These are phyloP conservation scores for Styphnolobium japonicum DNA, from an alignment of 306 rosid genomes.

Conservation along the genomic window DNA sequence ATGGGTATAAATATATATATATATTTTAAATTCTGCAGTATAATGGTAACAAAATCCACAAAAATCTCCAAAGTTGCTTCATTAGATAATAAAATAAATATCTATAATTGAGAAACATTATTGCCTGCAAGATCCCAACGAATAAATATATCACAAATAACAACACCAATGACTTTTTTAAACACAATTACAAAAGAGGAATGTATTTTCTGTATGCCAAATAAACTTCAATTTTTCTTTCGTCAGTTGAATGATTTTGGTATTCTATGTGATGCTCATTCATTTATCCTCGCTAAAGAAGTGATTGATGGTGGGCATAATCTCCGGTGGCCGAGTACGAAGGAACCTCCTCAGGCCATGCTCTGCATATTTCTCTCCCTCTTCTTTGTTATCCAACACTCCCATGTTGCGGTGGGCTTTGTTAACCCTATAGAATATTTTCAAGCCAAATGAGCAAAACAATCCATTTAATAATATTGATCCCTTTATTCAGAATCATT, in stretches of 20 bases:
- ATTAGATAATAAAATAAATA: too few relatives aligned
- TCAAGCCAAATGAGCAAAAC: neutral
- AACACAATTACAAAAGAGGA: too few relatives aligned
- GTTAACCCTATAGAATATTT: slow-evolving; percentile 45
- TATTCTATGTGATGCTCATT: neutral
- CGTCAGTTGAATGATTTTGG: neutral
- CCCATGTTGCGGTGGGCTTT: slow-evolving; percentile 56
- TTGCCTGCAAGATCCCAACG: too few relatives aligned
- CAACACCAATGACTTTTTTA: too few relatives aligned
- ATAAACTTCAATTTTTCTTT: neutral
- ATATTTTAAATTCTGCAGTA: too few relatives aligned
- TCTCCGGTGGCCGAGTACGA: slow-evolving; percentile 72
- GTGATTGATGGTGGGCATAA: slow-evolving; percentile 78
- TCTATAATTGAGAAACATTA: too few relatives aligned
- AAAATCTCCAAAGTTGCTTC: too few relatives aligned
- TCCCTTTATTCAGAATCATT: neutral
- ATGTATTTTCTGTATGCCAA: neutral
- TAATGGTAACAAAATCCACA: too few relatives aligned
- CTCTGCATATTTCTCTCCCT: slow-evolving; percentile 74
- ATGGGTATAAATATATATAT: too few relatives aligned
- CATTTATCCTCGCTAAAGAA: slow-evolving; percentile 63
- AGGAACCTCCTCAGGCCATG: slow-evolving; percentile 75
- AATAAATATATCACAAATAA: too few relatives aligned
- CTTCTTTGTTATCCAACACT: slow-evolving; percentile 70
- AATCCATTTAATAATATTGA: neutral